phyloP scores from a whole-genome alignment of 108 stramenopile species.

The Pseudonitzschia multistriata region DNA sequence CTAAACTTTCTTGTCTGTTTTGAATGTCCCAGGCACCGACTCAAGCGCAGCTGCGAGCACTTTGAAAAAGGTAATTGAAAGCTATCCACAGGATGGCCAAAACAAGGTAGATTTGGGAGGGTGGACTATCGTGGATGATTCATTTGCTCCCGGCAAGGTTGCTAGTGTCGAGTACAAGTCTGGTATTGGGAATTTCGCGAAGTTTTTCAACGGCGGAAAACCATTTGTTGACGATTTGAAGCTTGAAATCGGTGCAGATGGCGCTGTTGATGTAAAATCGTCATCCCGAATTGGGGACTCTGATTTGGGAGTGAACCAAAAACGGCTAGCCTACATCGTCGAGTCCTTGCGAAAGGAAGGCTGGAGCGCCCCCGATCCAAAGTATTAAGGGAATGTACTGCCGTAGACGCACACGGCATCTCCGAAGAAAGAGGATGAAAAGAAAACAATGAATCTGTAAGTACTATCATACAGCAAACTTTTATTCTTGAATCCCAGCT shows the following conservation, averaged over 20 bases:
- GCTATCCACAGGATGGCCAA: slow-evolving; percentile 71
- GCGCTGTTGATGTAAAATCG: slow-evolving; percentile 55
- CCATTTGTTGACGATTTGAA: slow-evolving; percentile 84
- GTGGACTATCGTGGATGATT: slow-evolving; percentile 60
- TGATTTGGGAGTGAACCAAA: slow-evolving; percentile 85
- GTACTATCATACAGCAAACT: too few relatives aligned
- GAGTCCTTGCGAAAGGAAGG: slow-evolving; percentile 24
- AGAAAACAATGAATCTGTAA: too few relatives aligned
- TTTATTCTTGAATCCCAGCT: too few relatives aligned
- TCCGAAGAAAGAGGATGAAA: too few relatives aligned
- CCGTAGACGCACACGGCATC: neutral
- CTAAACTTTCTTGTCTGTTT: neutral
- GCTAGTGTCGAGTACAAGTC: slow-evolving; percentile 69
- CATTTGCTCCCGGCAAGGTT: slow-evolving; percentile 36
- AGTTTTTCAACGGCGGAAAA: slow-evolving; percentile 83
- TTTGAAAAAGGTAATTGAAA: slow-evolving; percentile 45
- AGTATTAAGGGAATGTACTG: slow-evolving; percentile 10
- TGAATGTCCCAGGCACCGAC: slow-evolving; percentile 1
- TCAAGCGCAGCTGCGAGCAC: slow-evolving; percentile 46
- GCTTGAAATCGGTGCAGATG: slow-evolving; percentile 52
- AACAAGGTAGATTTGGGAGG: slow-evolving; percentile 72
- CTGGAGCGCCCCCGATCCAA: slow-evolving; percentile 36
- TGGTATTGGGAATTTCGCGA: slow-evolving; percentile 80
- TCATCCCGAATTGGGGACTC: slow-evolving; percentile 75
- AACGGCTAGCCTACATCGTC: slow-evolving; percentile 41